Percentiles rank a stretch among this genome's conserved stretches.
Conservation (phyloP, 805 yeast species). For the Blastobotrys robertii region DNA sequence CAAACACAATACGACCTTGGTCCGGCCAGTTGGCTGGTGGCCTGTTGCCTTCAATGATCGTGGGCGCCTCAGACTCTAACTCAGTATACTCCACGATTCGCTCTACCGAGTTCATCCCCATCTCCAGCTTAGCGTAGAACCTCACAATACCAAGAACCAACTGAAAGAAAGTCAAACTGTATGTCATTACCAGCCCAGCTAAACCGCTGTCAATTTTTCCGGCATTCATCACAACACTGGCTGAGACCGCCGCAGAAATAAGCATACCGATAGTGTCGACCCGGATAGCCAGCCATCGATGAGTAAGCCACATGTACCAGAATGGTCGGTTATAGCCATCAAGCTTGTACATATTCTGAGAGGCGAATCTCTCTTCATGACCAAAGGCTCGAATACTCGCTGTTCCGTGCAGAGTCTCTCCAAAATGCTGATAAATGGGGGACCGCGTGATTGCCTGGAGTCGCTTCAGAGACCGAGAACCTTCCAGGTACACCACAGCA, state of each 20-base stretch:
- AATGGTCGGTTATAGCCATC: conserved; percentile 85
- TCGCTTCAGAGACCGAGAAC: conserved; percentile 86
- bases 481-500: conserved; percentile 63
- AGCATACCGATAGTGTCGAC: conserved; percentile 74
- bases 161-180: conserved; percentile 81
- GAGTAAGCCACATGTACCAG: conserved; percentile 87
- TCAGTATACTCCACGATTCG: conserved; percentile 83
- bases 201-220: conserved; percentile 75
- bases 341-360: conserved; percentile 65
- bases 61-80: conserved; percentile 59
- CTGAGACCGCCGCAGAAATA: conserved; percentile 70
- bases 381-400: conserved; percentile 94
- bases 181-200: conserved; percentile 88
- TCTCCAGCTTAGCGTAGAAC: conserved; percentile 78
- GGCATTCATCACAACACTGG: conserved; percentile 58
- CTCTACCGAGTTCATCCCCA: conserved; percentile 94
- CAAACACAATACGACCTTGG: conserved; percentile 65
- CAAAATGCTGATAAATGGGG: conserved; percentile 91
- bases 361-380: conserved; percentile 73
- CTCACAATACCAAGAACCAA: conserved; percentile 87
- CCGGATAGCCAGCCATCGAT: conserved; percentile 86
- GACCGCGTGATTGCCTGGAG: conserved; percentile 80
- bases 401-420: conserved; percentile 85
- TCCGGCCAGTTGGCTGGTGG: conserved; percentile 70
- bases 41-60: conserved; percentile 44